Conservation (phyloP, 176 grass and related monocot species). For the Bolboschoenus planiculmis region DNA sequence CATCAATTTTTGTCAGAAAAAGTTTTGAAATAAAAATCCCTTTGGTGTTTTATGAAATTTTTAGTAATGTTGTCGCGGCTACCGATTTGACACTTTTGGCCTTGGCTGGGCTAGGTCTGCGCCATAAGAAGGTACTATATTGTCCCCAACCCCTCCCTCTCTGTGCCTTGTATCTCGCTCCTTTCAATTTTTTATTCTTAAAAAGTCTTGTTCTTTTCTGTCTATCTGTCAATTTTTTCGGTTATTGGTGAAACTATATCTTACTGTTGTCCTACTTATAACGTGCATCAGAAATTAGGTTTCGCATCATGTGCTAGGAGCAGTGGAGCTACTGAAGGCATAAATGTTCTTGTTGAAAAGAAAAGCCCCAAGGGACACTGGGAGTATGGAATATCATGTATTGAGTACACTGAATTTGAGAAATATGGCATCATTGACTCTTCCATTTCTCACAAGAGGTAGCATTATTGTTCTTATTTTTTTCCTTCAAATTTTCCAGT, state of each 20-base stretch:
- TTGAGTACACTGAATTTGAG: constrained; percentile 97
- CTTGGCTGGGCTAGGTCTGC: constrained; percentile 79
- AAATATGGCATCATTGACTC: constrained; percentile 75
- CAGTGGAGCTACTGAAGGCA: constrained; percentile 82
- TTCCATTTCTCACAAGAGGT: constrained; percentile 55
- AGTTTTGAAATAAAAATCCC: background rate
- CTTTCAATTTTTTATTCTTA: background rate
- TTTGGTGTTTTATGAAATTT: constrained; percentile 30
- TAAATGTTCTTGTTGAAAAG: constrained; percentile 96
- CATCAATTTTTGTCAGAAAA: background rate
- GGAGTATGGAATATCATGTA: constrained; percentile 93
- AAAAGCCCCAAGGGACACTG: constrained; percentile 56
- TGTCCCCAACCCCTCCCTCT: background rate
- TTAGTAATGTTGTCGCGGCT: constrained; percentile 97
- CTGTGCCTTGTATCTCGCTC: background rate
- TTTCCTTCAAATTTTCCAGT: background rate
- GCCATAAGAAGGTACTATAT: constrained; percentile 57
- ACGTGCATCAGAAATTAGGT: constrained; percentile 89
- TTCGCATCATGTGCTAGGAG: constrained; percentile 93
- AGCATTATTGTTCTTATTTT: constrained; percentile 17
- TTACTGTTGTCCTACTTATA: background rate
- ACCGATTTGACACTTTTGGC: constrained; percentile 95
- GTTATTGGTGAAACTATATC: background rate
- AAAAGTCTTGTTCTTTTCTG: background rate
- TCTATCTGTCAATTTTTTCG: background rate